These are phyloP conservation scores for Mycena vulgaris DNA, from an alignment of 768 basidiomycete genomes.

Conservation along the genomic window DNA sequence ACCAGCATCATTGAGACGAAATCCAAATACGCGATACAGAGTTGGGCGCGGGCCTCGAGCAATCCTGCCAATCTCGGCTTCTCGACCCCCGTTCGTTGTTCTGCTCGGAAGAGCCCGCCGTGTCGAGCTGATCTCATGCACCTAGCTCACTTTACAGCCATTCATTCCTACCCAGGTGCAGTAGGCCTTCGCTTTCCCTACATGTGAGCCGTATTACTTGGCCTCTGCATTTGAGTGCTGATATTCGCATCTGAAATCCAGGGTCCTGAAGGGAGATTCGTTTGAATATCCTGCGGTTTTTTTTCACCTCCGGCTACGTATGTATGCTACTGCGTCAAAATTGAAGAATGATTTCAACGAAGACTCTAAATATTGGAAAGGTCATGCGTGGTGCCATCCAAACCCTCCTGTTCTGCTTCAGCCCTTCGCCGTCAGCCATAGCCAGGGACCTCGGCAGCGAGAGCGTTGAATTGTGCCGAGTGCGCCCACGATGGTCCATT, in stretches of 20 bases:
- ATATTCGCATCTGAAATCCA: background rate
- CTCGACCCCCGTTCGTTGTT: slow-evolving; percentile 5
- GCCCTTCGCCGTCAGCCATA: no score
- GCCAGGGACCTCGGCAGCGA: no score
- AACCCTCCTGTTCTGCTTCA: no score
- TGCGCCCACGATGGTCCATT: no score
- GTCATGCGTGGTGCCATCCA: no score
- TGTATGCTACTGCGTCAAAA: no score
- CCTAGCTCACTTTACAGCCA: slow-evolving; percentile 1
- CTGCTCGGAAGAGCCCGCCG: background rate
- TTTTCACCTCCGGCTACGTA: no score
- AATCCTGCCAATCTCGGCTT: background rate
- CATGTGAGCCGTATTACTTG: background rate
- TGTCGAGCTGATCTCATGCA: background rate
- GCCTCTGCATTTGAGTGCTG: background rate
- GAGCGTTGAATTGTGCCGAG: no score
- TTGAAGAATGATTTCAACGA: no score
- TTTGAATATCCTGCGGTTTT: background rate
- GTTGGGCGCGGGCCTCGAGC: slow-evolving; percentile 11
- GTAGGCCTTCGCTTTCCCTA: slow-evolving; percentile 7
- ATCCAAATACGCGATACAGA: slow-evolving; percentile 1
- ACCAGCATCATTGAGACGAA: slow-evolving; percentile 15
- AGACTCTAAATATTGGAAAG: no score
- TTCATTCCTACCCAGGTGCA: background rate
- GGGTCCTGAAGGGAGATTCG: background rate